Conservation (phyloP, 163 green algal species). For the Scenedesmus sp. region DNA sequence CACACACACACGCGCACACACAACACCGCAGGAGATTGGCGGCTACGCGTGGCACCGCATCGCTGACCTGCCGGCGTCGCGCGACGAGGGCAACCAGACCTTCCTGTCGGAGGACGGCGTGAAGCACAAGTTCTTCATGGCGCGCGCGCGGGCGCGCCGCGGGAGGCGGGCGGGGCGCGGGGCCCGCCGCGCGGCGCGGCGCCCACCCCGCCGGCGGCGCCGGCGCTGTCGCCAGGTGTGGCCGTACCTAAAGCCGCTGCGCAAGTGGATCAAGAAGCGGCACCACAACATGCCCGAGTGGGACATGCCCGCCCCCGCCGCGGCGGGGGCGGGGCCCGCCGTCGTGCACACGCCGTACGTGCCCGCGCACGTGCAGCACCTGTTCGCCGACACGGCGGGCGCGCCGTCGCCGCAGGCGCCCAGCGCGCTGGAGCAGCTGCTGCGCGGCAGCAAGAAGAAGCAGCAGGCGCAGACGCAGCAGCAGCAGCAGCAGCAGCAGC, state of each 20-base stretch:
- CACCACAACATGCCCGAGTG: conserved; percentile 31
- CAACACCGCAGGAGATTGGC: conserved; percentile 81
- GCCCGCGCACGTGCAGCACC: conserved; percentile 1
- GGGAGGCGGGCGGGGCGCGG: background rate
- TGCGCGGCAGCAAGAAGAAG: no score
- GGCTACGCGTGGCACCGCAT: conserved; percentile 80
- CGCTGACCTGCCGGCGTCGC: conserved; percentile 69
- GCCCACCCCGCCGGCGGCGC: no score
- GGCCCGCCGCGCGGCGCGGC: no score
- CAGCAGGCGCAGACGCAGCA: background rate
- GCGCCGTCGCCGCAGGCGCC: no score
- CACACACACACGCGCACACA: no score
- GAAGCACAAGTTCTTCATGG: conserved; percentile 81
- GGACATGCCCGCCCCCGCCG: conserved; percentile 74
- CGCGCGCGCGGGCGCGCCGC: conserved; percentile 5
- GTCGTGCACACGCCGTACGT: no score
- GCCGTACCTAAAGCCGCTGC: conserved; percentile 47
- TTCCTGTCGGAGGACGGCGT: conserved; percentile 70
- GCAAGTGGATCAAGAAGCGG: conserved; percentile 42
- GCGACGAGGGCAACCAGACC: conserved; percentile 66
- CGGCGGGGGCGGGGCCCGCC: no score
- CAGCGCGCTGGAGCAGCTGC: background rate
- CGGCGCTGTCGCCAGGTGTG: conserved; percentile 32
- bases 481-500: conserved; percentile 16
- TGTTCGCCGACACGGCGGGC: background rate